phyloP scores from a whole-genome alignment of 495 filamentous ascomycete genomes.

The Penicillium maclennaniae region DNA sequence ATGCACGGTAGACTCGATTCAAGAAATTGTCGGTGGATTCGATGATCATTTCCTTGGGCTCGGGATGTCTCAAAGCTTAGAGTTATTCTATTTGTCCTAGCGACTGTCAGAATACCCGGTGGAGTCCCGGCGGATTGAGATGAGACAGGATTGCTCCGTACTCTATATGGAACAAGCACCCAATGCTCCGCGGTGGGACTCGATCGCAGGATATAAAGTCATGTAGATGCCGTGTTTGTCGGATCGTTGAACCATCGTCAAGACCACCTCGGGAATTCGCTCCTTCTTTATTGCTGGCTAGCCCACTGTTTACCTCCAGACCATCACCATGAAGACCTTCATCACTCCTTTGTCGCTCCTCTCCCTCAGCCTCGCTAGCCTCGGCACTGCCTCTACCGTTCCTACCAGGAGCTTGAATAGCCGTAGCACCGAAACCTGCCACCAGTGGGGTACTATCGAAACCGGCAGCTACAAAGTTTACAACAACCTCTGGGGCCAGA shows the following conservation, averaged over 20 bases:
- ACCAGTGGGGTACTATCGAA: conserved; percentile 42
- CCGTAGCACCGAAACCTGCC: conserved; percentile 46
- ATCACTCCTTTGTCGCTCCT: conserved; percentile 22
- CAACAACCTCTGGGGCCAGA: conserved; percentile 53
- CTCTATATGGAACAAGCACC: conserved; percentile 17
- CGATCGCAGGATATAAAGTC: conserved; percentile 9
- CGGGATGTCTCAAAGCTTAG: not conserved
- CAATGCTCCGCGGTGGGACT: not conserved
- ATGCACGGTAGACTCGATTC: not conserved
- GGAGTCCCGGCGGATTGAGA: conserved; percentile 10
- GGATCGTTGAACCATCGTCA: not conserved
- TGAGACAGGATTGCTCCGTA: conserved; percentile 23
- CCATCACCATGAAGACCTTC: conserved; percentile 35
- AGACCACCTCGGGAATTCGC: not conserved
- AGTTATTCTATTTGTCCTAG: not conserved
- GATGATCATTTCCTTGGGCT: conserved; percentile 1
- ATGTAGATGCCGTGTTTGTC: not conserved
- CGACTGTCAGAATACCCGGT: conserved; percentile 10
- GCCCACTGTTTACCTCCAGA: not conserved
- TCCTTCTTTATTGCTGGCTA: not conserved
- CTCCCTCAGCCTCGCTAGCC: conserved; percentile 26
- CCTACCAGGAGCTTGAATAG: conserved; percentile 40
- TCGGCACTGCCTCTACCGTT: conserved; percentile 30
- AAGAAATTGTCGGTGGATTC: not conserved
- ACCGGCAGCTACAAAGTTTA: conserved; percentile 50